Percentiles rank a stretch among this genome's conserved stretches.
These are phyloP conservation scores for Chaetothyriales sp. DNA, from an alignment of 2,329 filamentous ascomycete species.

Conservation along the genomic window DNA sequence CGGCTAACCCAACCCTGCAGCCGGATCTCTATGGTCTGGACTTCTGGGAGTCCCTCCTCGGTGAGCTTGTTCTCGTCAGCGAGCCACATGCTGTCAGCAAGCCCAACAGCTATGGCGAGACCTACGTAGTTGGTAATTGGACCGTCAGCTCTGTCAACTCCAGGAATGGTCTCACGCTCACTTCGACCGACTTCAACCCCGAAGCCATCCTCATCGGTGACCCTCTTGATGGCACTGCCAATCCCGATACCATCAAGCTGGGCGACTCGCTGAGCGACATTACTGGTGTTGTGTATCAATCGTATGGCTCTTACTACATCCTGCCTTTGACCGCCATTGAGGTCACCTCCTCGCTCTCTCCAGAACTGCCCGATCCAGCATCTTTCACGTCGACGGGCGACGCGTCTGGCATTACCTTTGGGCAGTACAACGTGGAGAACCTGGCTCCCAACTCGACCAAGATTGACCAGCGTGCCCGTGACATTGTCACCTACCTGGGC, in stretches of 20 bases:
- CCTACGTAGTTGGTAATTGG: constrained; percentile 55
- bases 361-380: constrained; percentile 28
- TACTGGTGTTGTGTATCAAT: constrained; percentile 51
- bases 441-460: constrained; percentile 42
- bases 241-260: constrained; percentile 44
- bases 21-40: constrained; percentile 51
- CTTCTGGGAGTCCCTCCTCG: constrained; percentile 57
- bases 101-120: constrained; percentile 51
- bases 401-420: constrained; percentile 49
- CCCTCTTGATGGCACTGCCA: constrained; percentile 50
- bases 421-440: constrained; percentile 58
- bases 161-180: constrained; percentile 50
- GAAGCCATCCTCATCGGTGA: constrained; percentile 51
- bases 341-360: constrained; percentile 31
- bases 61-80: constrained; percentile 51
- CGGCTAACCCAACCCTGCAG: constrained; percentile 44
- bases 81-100: constrained; percentile 42
- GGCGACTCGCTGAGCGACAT: constrained; percentile 51
- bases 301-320: constrained; percentile 55
- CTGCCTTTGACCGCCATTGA: constrained; percentile 46
- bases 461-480: constrained; percentile 43
- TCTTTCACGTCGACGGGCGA: constrained; percentile 39
- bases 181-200: constrained; percentile 49
- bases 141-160: constrained; percentile 45
- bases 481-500: constrained; percentile 49